A percentile compares a stretch with the other conserved stretches of the same genome.
phyloP scores from a whole-genome alignment of 2,329 filamentous ascomycete species.

The Cladosporium sphaerospermum region DNA sequence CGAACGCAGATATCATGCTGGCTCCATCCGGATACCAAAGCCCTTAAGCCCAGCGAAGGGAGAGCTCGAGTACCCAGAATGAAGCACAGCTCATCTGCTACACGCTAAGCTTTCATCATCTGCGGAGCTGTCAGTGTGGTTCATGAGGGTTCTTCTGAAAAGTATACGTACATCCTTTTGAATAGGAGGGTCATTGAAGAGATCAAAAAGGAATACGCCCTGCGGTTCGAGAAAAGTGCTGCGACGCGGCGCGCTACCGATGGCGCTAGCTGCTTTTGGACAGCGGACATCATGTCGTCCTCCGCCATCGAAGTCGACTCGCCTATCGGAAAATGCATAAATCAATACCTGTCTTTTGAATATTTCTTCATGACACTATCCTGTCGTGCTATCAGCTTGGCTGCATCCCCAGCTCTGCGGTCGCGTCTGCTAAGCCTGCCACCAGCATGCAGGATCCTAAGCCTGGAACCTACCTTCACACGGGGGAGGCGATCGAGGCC shows the following conservation, averaged over 20 bases:
- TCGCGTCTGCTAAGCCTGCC: conserved; percentile 3
- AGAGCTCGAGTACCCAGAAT: conserved; percentile 56
- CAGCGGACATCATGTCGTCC: conserved; percentile 1
- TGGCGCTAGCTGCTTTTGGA: conserved; percentile 17
- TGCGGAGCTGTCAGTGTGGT: conserved; percentile 36
- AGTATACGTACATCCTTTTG: conserved; percentile 78
- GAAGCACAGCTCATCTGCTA: conserved; percentile 62
- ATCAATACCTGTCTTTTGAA: neutral
- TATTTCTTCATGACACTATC: neutral
- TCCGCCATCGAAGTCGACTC: neutral
- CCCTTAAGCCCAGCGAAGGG: conserved; percentile 86
- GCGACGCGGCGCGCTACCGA: conserved; percentile 27
- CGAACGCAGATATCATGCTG: conserved; percentile 97
- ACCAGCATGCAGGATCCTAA: neutral
- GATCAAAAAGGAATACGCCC: conserved; percentile 36
- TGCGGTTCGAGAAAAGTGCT: conserved; percentile 8
- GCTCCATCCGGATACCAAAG: conserved; percentile 59
- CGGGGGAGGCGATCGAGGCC: neutral
- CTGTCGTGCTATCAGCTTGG: neutral
- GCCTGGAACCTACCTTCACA: neutral
- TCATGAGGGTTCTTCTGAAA: neutral
- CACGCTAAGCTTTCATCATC: conserved; percentile 99
- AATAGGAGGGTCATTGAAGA: conserved; percentile 91
- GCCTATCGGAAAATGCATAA: neutral
- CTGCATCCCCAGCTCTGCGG: neutral